These are phyloP conservation scores for Pinus albicaulis DNA, from an alignment of 75 land plant genomes.

Conservation along the genomic window DNA sequence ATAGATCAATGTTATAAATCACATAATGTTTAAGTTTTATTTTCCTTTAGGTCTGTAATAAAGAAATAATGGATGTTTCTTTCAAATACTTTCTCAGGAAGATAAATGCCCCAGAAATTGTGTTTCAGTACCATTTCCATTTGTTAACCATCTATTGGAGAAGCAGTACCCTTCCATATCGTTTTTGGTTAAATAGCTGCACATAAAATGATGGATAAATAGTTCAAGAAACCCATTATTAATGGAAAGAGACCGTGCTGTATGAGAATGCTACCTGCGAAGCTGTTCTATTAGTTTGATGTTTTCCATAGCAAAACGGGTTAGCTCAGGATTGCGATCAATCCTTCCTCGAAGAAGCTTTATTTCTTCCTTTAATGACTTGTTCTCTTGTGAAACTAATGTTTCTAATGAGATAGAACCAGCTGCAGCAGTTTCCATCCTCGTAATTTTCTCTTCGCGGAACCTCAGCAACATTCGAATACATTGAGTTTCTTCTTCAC, in stretches of 20 bases:
- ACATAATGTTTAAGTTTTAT: no score
- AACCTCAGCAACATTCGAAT: constrained; percentile 9
- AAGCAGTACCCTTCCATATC: no score
- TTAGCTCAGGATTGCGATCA: constrained; percentile 22
- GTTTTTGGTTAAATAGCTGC: no score
- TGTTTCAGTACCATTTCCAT: no score
- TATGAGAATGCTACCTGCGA: not conserved
- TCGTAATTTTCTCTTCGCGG: constrained; percentile 18
- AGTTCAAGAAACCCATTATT: constrained; percentile 1
- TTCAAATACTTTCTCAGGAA: no score
- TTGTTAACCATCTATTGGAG: no score
- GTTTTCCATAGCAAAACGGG: constrained; percentile 31
- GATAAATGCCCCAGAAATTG: no score
- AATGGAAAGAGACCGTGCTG: constrained; percentile 4
- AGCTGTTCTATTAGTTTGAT: constrained; percentile 20
- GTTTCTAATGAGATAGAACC: constrained; percentile 5
- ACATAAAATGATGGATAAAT: no score
- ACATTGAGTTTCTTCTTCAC: constrained; percentile 20
- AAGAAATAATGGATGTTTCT: no score
- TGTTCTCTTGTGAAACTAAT: constrained; percentile 9
- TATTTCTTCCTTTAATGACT: constrained; percentile 17
- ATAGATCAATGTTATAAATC: no score
- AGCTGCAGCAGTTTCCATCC: constrained; percentile 13
- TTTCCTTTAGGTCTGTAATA: no score
- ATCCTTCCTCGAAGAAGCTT: constrained; percentile 12